These are phyloP conservation scores for Arthrobotrys pseudoclavata DNA, from an alignment of 2,329 filamentous ascomycete species.

Conservation along the genomic window DNA sequence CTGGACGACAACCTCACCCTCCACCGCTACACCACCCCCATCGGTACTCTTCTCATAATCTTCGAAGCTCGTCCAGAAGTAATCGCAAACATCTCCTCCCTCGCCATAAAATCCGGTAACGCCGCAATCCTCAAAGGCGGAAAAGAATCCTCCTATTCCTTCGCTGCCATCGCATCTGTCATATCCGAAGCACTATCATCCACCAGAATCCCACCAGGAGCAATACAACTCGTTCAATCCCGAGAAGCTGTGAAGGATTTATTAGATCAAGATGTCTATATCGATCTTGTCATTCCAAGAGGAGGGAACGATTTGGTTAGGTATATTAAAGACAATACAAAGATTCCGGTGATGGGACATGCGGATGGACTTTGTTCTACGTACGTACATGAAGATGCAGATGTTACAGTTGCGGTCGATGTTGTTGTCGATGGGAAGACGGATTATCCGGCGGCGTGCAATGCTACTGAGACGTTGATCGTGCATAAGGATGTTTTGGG, in stretches of 20 bases:
- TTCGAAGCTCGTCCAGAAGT: constrained; percentile 98
- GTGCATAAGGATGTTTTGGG: constrained; percentile 77
- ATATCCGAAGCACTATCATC: constrained; percentile 82
- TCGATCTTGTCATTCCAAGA: constrained; percentile 94
- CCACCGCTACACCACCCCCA: constrained; percentile 91
- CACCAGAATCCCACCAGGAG: constrained; percentile 83
- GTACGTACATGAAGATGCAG: constrained; percentile 85
- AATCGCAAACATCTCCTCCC: constrained; percentile 95
- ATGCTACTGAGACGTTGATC: constrained; percentile 90
- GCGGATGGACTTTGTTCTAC: constrained; percentile 92
- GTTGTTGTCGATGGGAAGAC: constrained; percentile 93
- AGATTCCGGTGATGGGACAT: constrained; percentile 95
- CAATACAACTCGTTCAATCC: constrained; percentile 93
- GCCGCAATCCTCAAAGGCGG: constrained; percentile 97
- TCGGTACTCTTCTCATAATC: constrained; percentile 97
- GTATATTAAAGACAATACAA: constrained; percentile 89
- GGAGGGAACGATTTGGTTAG: constrained; percentile 91
- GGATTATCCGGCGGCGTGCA: constrained; percentile 95
- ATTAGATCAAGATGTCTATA: constrained; percentile 85
- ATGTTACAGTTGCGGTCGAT: constrained; percentile 77
- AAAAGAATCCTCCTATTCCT: constrained; percentile 96
- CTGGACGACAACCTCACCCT: constrained; percentile 88
- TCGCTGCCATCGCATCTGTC: constrained; percentile 86
- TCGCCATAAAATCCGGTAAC: constrained; percentile 97
- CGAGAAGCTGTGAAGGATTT: constrained; percentile 90